Conservation (phyloP, 306 rosid genomes). For the Dalbergia cochinchinensis region DNA sequence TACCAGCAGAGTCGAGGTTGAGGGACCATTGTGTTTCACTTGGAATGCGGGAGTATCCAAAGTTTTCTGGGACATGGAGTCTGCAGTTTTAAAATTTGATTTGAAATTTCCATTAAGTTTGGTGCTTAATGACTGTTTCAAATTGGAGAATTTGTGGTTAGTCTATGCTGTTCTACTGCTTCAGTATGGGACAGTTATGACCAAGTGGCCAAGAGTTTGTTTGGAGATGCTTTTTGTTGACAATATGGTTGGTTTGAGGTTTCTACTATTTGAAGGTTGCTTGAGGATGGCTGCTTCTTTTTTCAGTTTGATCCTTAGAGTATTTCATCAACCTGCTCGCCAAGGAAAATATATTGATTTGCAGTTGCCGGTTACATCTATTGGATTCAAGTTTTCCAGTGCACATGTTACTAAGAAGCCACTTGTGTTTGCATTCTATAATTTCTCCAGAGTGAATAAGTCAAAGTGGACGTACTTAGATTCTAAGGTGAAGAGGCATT, state of each 20-base stretch:
- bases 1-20: constrained; percentile 45
- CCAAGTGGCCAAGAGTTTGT: constrained; percentile 77
- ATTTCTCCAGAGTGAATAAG: constrained; percentile 65
- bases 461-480: constrained; percentile 83
- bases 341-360: constrained; percentile 59
- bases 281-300: constrained; percentile 73
- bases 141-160: constrained; percentile 59
- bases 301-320: constrained; percentile 64
- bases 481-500: constrained; percentile 68
- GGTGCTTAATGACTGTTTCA: constrained; percentile 52
- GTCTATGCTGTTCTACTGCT: constrained; percentile 58
- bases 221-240: constrained; percentile 95
- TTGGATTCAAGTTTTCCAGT: constrained; percentile 81
- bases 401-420: constrained; percentile 65
- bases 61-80: constrained; percentile 52
- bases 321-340: constrained; percentile 63
- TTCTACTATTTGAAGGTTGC: constrained; percentile 84
- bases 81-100: constrained; percentile 58
- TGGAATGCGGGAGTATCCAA: constrained; percentile 63
- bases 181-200: constrained; percentile 66
- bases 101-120: constrained; percentile 55
- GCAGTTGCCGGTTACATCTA: constrained; percentile 81
- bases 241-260: constrained; percentile 84
- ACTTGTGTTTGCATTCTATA: constrained; percentile 77
- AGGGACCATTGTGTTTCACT: constrained; percentile 65